Conservation (phyloP, 2,329 filamentous ascomycete genomes). For the Colletotrichum sp. region DNA sequence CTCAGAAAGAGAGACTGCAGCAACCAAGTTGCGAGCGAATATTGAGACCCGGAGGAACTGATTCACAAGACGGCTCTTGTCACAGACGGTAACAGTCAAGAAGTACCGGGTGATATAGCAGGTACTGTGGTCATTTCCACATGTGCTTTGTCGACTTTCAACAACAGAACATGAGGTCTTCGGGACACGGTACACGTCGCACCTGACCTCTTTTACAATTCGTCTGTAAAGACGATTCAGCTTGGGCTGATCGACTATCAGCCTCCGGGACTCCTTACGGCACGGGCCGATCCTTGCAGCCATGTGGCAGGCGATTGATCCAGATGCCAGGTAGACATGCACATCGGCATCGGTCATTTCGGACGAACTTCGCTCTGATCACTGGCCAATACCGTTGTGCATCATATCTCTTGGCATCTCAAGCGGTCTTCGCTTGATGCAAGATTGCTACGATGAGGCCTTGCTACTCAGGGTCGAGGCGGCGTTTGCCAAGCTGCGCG, state of each 20-base stretch:
- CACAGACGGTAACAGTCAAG: rapidly evolving
- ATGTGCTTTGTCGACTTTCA: not conserved
- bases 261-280: not conserved
- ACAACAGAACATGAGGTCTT: not conserved
- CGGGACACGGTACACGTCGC: not conserved
- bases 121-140: not conserved
- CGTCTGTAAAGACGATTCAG: not conserved
- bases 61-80: not conserved
- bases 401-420: not conserved
- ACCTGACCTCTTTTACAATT: not conserved
- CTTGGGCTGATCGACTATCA: not conserved
- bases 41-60: not conserved
- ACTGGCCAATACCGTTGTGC: not conserved
- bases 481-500: not conserved
- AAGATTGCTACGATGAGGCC: not conserved
- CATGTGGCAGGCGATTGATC: not conserved
- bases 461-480: not conserved
- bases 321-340: not conserved
- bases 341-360: not conserved
- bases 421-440: not conserved
- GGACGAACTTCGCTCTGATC: not conserved
- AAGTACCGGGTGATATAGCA: not conserved
- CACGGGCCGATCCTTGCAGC: not conserved
- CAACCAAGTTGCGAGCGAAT: not conserved
- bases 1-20: not conserved